phyloP scores from a whole-genome alignment of 306 rosid genomes.

The Quillaja saponaria region DNA sequence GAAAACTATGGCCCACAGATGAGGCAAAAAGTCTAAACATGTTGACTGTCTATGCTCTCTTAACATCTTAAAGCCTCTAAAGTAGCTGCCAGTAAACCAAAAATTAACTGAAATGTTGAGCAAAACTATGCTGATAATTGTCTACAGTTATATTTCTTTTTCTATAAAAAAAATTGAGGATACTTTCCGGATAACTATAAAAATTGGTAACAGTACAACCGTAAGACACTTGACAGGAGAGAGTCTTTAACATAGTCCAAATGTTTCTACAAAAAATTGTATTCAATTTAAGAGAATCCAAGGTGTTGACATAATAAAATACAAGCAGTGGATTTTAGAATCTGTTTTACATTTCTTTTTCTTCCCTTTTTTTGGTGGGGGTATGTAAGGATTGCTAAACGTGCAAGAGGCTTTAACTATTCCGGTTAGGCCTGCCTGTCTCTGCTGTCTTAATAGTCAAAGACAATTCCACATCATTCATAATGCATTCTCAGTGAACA shows the following conservation, averaged over 20 bases:
- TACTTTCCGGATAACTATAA: background rate
- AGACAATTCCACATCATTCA: no score
- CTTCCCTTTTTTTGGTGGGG: background rate
- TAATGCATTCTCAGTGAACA: conserved; percentile 14
- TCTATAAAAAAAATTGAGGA: no score
- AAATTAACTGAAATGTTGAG: background rate
- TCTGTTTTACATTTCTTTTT: background rate
- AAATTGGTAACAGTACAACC: conserved; percentile 6
- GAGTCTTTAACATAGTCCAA: conserved; percentile 19
- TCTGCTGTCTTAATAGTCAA: background rate
- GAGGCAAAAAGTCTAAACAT: background rate
- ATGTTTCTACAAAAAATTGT: conserved; percentile 1
- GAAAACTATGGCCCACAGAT: background rate
- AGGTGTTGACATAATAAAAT: conserved; percentile 14
- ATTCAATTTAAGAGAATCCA: conserved; percentile 5
- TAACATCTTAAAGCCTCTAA: conserved; percentile 1
- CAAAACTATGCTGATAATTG: no score
- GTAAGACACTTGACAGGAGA: conserved; percentile 6
- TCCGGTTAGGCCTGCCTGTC: conserved; percentile 6
- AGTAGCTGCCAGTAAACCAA: conserved; percentile 5
- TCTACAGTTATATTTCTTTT: no score
- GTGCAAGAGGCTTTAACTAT: background rate
- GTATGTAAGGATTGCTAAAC: conserved; percentile 9
- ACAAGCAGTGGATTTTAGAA: no score
- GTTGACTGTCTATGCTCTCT: background rate